Evolutionary conservation across 2,329 filamentous ascomycete species (phyloP), one percentile per base, ranked within the genome.

Genomic region (Ilyonectria robusta): DNA sequence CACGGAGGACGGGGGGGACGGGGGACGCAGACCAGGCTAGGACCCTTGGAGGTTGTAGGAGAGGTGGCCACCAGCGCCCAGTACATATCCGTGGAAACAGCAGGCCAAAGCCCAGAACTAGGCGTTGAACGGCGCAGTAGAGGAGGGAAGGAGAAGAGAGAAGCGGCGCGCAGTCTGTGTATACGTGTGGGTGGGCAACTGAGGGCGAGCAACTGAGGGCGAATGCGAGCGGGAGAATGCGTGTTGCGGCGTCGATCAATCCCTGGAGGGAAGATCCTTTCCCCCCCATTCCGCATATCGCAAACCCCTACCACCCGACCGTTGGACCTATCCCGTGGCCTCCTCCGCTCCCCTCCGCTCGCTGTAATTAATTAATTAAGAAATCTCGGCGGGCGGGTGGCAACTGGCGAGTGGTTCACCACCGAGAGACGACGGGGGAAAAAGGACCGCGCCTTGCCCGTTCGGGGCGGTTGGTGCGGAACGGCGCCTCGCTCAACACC

Each of bases 201-300:
- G 23, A 4, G 31, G 31, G 31, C 7, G 31, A 33, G 31, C 7
- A 9, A 33, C 31, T 33, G 31, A 9, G 8, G 31, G 8, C 31
- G 31, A 9, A 8, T 40, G 37, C 1, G 10, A 13, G 37, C 15
- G 31, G 29, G 19, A 53, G 50, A 51, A 35, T 53, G 29, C 50
- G 50, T 37, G 48, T 13, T 19, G 48, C 48, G 48, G n/a, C 29
- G 23, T 50, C 15, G 31, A 50, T n/a, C 13, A 15, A 29, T 51
- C 17, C 48, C 48, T 51, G 48, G 17, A 19, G 8, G 48, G 48
- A 31, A 51, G 48, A 51, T 51, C 48, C 17, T 51, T 42, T n/a
- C 40, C 48, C 26, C 47, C 47, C 47, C 50, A 35, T 35, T 53
- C 50, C 33, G 50, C 50, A 53, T 35, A 35, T 53, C 50, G 50